phyloP scores from a whole-genome alignment of 257 asterid genomes.

The Solanum gandarillasii region DNA sequence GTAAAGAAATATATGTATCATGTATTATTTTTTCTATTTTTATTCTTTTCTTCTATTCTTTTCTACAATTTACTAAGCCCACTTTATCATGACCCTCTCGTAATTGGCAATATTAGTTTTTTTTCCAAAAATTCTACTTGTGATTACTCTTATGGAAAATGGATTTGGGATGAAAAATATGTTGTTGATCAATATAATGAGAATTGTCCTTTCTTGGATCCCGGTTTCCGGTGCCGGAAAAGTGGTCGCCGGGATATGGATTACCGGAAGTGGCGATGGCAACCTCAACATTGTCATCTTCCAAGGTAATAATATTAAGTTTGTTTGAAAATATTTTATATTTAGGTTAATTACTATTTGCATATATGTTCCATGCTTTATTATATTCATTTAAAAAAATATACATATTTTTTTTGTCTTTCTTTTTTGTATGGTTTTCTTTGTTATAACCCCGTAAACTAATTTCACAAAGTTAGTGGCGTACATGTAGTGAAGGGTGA shows the following conservation, averaged over 20 bases:
- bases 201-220: conserved; percentile 75
- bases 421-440: background rate
- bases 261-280: conserved; percentile 87
- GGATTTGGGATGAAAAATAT: conserved; percentile 59
- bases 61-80: conserved; percentile 17
- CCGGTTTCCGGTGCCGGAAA: conserved; percentile 68
- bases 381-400: background rate
- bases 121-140: conserved; percentile 26
- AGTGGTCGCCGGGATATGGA: conserved; percentile 48
- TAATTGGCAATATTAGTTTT: conserved; percentile 12
- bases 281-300: conserved; percentile 54
- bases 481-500: too few relatives aligned
- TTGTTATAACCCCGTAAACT: background rate
- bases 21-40: conserved; percentile 16
- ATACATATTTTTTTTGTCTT: background rate
- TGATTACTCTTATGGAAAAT: conserved; percentile 56
- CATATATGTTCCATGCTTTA: background rate
- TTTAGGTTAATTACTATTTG: background rate
- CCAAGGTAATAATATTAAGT: conserved; percentile 38
- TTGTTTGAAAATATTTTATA: background rate
- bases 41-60: conserved; percentile 23
- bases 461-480: too few relatives aligned
- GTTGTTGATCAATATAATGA: conserved; percentile 39
- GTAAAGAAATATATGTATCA: conserved; percentile 17
- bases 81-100: conserved; percentile 20